Evolutionary conservation across 2,329 filamentous ascomycete species (phyloP).

Genomic region (Talaromyces sp.): DNA sequence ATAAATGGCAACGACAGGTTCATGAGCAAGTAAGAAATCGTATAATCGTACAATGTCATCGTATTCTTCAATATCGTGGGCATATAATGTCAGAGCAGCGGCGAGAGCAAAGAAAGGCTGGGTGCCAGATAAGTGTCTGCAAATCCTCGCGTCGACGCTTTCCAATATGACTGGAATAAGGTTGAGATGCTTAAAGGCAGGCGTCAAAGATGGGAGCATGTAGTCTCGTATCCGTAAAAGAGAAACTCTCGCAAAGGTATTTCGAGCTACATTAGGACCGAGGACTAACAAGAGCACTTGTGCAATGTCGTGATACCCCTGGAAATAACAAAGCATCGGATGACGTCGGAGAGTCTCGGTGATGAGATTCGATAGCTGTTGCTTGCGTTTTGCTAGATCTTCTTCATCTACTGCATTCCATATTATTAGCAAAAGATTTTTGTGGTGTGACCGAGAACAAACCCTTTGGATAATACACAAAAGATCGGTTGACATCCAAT

Average conservation of each 20-base stretch:
- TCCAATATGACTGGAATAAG: conserved; percentile 78
- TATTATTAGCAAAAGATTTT: neutral
- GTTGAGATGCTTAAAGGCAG: conserved; percentile 76
- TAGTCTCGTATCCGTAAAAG: conserved; percentile 90
- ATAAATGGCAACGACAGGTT: conserved; percentile 86
- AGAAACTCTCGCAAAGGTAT: conserved; percentile 72
- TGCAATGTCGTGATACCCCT: conserved; percentile 97
- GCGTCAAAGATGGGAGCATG: conserved; percentile 83
- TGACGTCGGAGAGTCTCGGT: conserved; percentile 70
- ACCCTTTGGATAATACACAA: conserved; percentile 91
- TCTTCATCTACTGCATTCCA: conserved; percentile 55
- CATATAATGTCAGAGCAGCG: conserved; percentile 92
- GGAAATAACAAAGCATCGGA: conserved; percentile 88
- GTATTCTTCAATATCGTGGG: conserved; percentile 90
- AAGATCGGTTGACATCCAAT: conserved; percentile 91
- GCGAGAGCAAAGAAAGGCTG: conserved; percentile 89
- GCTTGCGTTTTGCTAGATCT: conserved; percentile 65
- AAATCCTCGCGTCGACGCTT: conserved; percentile 65
- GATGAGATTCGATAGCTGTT: conserved; percentile 74
- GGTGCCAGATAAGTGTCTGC: conserved; percentile 66
- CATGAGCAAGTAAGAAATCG: conserved; percentile 80
- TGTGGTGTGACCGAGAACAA: conserved; percentile 27
- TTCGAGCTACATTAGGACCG: conserved; percentile 53
- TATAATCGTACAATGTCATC: conserved; percentile 84
- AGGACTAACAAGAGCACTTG: conserved; percentile 91